These are phyloP conservation scores for Clonostachys sp. DNA, from an alignment of 2,329 filamentous ascomycete species.

Conservation along the genomic window DNA sequence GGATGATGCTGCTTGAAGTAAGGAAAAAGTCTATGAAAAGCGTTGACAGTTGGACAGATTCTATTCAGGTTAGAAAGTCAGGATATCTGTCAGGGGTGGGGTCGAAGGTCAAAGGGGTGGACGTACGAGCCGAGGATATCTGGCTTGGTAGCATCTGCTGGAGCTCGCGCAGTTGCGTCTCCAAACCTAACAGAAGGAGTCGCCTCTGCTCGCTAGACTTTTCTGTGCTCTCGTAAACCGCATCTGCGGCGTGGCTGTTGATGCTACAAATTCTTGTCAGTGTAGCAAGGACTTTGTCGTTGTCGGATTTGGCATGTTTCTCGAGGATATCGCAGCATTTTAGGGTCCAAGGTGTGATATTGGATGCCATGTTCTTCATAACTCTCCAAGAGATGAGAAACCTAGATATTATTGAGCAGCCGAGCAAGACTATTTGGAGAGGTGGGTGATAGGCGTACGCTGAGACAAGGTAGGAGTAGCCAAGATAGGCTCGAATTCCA, in stretches of 20 bases:
- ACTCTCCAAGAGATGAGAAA: conserved; percentile 31
- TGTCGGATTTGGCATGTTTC: conserved; percentile 21
- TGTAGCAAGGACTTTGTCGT: conserved; percentile 37
- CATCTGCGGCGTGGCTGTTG: conserved; percentile 26
- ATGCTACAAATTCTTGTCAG: conserved; percentile 35
- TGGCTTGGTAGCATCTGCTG: conserved; percentile 23
- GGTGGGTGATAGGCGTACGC: conserved; percentile 17
- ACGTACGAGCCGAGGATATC: no score
- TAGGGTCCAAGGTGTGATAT: conserved; percentile 35
- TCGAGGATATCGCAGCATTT: conserved; percentile 39
- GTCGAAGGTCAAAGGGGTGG: no score
- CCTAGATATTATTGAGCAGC: conserved; percentile 13
- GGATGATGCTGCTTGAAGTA: neutral
- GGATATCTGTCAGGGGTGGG: no score
- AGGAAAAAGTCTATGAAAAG: conserved; percentile 32
- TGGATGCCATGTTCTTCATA: conserved; percentile 16
- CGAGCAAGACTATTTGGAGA: neutral
- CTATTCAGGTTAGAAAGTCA: conserved; percentile 5
- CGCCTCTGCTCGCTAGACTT: conserved; percentile 31
- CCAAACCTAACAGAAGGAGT: conserved; percentile 41
- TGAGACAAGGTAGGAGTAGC: conserved; percentile 36
- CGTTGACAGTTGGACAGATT: conserved; percentile 19
- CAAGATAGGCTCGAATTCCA: conserved; percentile 38
- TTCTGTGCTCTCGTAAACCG: conserved; percentile 16
- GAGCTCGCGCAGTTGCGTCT: conserved; percentile 38